Conservation (phyloP, 352 stramenopile genomes). For the Pythium chondricola region DNA sequence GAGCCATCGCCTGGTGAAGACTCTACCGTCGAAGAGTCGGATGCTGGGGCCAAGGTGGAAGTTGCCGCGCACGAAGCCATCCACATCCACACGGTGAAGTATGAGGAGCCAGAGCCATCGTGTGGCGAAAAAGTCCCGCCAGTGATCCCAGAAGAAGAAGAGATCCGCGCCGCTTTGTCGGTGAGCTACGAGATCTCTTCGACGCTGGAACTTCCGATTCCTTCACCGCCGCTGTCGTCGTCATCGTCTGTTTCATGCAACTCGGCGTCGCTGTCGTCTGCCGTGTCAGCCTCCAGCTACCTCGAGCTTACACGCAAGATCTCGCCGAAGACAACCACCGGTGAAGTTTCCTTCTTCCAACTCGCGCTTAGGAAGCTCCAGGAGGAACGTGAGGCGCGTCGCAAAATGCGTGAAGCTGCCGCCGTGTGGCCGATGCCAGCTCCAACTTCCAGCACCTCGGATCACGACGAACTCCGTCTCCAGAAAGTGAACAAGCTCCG, state of each 20-base stretch:
- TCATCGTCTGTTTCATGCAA: neutral
- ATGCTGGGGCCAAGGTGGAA: neutral
- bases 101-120: neutral
- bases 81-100: neutral
- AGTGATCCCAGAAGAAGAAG: no score
- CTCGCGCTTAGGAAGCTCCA: constrained; percentile 32
- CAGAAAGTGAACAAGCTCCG: constrained; percentile 30
- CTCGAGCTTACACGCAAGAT: constrained; percentile 28
- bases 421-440: neutral
- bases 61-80: neutral
- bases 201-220: no score
- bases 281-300: constrained; percentile 23
- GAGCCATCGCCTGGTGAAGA: neutral
- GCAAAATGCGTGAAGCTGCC: neutral
- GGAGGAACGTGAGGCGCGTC: constrained; percentile 27
- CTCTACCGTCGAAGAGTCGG: neutral
- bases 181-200: no score
- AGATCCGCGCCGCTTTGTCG: no score
- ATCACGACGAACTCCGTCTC: constrained; percentile 21
- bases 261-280: no score
- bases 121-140: no score
- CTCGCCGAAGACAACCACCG: no score
- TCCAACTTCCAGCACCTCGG: constrained; percentile 1
- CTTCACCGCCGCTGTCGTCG: neutral
- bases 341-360: constrained; percentile 1